Evolutionary conservation across 129 eudicot species (phyloP).

Genomic region (Smallanthus sonchifolius): DNA sequence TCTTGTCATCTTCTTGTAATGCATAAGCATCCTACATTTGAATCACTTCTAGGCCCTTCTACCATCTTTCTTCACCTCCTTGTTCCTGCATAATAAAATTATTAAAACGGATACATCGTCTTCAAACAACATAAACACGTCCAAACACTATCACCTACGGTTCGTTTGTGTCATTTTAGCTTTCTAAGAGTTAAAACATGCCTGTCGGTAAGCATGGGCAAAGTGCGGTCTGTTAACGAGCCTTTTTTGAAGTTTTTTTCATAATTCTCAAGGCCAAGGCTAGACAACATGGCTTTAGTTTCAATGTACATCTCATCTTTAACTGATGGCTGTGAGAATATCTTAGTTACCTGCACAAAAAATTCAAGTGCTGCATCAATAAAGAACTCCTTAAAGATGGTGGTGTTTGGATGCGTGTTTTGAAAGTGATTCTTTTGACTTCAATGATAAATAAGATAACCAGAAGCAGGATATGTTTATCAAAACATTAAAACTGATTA

Average conservation of each 20-base stretch:
- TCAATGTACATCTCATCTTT: not conserved
- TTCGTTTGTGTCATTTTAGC: not conserved
- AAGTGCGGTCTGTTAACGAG: not conserved
- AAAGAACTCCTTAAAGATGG: not conserved
- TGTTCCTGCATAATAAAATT: constrained; percentile 15
- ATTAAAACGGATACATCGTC: not conserved
- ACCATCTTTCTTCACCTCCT: constrained; percentile 25
- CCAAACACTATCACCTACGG: not conserved
- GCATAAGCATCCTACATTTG: too few species aligned
- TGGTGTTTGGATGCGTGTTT: not conserved
- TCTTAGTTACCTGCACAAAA: not conserved
- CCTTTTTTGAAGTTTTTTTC: not conserved
- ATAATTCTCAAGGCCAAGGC: not conserved
- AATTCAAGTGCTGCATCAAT: not conserved
- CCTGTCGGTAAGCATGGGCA: not conserved
- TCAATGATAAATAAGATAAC: not conserved
- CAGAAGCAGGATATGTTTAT: too few species aligned
- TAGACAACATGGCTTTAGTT: not conserved
- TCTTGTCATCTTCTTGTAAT: too few species aligned
- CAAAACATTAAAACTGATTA: too few species aligned
- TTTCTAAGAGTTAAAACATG: not conserved
- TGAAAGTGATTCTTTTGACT: not conserved
- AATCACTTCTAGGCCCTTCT: not conserved
- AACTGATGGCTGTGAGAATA: not conserved
- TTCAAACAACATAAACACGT: not conserved